These are phyloP conservation scores for Candida succiphila DNA, from an alignment of 805 yeast genomes.

Conservation along the genomic window DNA sequence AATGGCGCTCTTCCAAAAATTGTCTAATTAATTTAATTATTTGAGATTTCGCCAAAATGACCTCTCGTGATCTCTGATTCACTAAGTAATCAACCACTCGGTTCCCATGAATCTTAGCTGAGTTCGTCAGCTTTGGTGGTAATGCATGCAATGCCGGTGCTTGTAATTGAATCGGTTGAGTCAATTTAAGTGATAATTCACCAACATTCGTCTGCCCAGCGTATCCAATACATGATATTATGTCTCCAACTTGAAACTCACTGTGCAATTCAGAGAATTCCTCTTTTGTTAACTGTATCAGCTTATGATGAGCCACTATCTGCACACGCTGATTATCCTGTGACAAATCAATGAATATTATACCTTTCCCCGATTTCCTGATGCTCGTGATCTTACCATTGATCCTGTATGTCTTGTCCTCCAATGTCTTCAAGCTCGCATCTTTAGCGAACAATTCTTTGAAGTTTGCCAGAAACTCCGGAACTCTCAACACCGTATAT, in stretches of 20 bases:
- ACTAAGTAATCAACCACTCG: conserved; percentile 69
- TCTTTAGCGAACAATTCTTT: conserved; percentile 11
- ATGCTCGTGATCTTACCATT: conserved; percentile 54
- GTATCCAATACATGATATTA: conserved; percentile 50
- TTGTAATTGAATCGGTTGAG: conserved; percentile 37
- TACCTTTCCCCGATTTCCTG: conserved; percentile 57
- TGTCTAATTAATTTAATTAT: conserved; percentile 45
- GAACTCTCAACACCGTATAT: conserved; percentile 20
- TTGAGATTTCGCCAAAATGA: conserved; percentile 40
- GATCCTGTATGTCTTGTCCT: conserved; percentile 16
- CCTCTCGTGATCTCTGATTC: conserved; percentile 37
- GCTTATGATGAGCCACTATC: conserved; percentile 45
- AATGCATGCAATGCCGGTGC: conserved; percentile 63
- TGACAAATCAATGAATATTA: conserved; percentile 56
- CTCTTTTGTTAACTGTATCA: conserved; percentile 29
- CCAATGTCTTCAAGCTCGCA: conserved; percentile 11
- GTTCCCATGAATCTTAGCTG: conserved; percentile 49
- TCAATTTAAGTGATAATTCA: conserved; percentile 62
- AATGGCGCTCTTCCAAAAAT: conserved; percentile 44
- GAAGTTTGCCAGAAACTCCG: conserved; percentile 27
- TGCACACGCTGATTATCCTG: conserved; percentile 57
- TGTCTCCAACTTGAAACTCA: conserved; percentile 62
- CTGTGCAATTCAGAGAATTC: conserved; percentile 30
- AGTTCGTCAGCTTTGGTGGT: conserved; percentile 54
- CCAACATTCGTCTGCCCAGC: conserved; percentile 74